Conservation (phyloP, 352 stramenopile species). For the Phytophthora ohioensis region DNA sequence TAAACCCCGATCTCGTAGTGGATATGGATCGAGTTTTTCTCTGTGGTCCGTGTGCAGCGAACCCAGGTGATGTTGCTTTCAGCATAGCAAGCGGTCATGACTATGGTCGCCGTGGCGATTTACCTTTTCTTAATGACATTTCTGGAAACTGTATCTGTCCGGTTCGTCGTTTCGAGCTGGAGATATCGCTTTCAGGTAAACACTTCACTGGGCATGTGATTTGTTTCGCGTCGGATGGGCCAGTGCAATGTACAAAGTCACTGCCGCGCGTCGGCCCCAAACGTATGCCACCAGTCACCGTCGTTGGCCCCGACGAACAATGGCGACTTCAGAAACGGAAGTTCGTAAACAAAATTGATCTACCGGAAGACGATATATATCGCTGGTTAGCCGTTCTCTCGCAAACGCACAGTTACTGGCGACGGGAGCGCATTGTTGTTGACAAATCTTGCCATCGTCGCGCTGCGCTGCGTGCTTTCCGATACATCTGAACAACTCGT, state of each 20-base stretch:
- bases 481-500: not conserved
- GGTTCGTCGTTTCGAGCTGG: not conserved
- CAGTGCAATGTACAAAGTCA: not conserved
- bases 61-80: not conserved
- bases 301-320: not conserved
- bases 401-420: not conserved
- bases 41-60: not conserved
- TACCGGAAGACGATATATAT: not conserved
- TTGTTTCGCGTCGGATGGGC: slow-evolving; percentile 5
- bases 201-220: not conserved
- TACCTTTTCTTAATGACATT: not conserved
- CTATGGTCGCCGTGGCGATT: not conserved
- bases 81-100: slow-evolving; percentile 5
- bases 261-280: not conserved
- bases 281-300: not conserved
- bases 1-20: not conserved
- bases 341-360: not conserved
- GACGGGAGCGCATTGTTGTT: not conserved
- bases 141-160: slow-evolving; percentile 6
- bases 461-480: not conserved
- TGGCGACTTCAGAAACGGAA: not conserved
- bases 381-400: not conserved
- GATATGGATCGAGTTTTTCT: not conserved
- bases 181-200: slow-evolving; percentile 3
- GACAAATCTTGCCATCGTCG: not conserved